Conservation (phyloP, 2,329 filamentous ascomycete species). For the Pseudogymnoascus destructans region DNA sequence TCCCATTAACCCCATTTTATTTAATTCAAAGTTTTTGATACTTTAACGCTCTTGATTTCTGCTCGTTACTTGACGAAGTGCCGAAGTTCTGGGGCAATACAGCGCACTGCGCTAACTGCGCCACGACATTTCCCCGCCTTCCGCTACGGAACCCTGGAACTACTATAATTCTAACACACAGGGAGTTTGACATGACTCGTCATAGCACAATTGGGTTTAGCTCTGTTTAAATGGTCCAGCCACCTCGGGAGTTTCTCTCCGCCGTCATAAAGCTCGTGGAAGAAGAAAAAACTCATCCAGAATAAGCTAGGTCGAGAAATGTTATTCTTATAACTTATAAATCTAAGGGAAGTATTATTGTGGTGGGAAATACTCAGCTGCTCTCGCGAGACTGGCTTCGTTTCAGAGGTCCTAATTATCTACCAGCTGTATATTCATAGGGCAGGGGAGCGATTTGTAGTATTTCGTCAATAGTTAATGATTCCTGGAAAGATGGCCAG, state of each 20-base stretch:
- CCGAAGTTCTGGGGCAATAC: neutral
- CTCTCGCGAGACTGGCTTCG: neutral
- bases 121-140: neutral
- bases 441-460: neutral
- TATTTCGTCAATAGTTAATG: neutral
- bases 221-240: neutral
- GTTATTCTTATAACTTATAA: neutral
- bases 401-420: neutral
- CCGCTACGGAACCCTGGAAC: neutral
- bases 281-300: neutral
- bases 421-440: neutral
- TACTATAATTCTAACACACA: neutral
- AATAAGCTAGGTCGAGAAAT: neutral
- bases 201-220: neutral
- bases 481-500: neutral
- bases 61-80: neutral
- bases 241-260: neutral
- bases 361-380: neutral
- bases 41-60: neutral
- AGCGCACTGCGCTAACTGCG: neutral
- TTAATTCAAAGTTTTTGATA: neutral
- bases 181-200: neutral
- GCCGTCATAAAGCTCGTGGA: neutral
- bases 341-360: neutral
- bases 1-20: neutral